Evolutionary conservation across 1,284 basidiomycete genomes (phyloP), one percentile per base, ranked within the genome.

Genomic region (Xerocomus nothofagi): DNA sequence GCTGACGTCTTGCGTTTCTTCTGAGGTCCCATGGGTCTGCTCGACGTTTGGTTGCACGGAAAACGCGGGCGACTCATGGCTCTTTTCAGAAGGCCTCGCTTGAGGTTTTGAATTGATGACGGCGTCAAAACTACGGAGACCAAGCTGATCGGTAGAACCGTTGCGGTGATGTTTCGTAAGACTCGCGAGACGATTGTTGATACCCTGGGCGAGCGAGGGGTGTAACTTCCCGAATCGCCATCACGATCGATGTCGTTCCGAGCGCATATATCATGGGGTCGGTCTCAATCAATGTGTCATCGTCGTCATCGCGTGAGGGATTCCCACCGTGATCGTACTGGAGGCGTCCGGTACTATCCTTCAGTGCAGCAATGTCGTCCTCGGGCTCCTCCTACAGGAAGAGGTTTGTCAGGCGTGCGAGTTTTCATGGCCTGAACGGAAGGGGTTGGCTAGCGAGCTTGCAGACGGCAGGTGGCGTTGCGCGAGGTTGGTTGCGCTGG

Each of bases 311-410:
- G 12, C 59, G 75, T 14, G 68, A 65, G 49, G 68, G 64, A 21
- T 58, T 72, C 15, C 56, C 61, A 17, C 65, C 68, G 6, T 58
- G 61, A 23, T 63, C 58, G 27, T 66, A 63, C 33, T 67, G 57
- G 33, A 52, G 45, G 38, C 55, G 60, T 12, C 41, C 43, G 4
- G 42, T 24, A 9, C 36, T 53, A 8, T 69, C 70, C 55, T 73
- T 75, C 24, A 32, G 23, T 5, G 67, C 56, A 3, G 68, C 63
- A 9, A 74, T 67, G 54, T 87, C 84, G 57, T 88, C 86, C 57
- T 88, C 86, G 23, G 77, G 74, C 56, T 89, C 86, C 62, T 89
- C 86, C 65, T 90, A 89, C 78, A 6, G 87, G 88, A 23, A 90
- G 72, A 27, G 86, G 86, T 39, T 83, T 76, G 63, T 87, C 86